Base-by-base conservation (phyloP, 768 basidiomycete species). In the Trametes cubensis region DNA sequence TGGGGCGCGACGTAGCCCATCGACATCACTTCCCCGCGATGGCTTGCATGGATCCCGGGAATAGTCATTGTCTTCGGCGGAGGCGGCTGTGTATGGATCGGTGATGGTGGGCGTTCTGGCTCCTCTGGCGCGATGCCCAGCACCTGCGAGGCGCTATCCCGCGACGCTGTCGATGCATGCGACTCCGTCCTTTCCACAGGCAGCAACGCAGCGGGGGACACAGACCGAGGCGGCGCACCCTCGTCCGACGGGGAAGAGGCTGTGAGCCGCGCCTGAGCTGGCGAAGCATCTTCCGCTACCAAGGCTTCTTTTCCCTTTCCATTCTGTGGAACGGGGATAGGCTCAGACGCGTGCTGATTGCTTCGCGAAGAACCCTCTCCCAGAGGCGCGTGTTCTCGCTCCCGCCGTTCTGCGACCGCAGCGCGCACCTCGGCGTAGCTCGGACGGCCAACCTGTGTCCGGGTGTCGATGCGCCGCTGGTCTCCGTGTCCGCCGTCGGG, bases 11-110 rank as follows among this genome's bases (percentile, higher is more conserved):
- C 83, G 67, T 90, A 87, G 13, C 92, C 92, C 81, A 94, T 81
- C 4, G 91, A 88, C 86, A 91, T 90, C 45, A 93, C 84, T 63
- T 94, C 90, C 10, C 89, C 89, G n/a, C 84, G 85, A 69, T 93
- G 88, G 67, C 86, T 90, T 3, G 85, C 90, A 68, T 93, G 92
- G 62, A 94, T 94, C 2, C 90, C 90, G 10, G 92, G 92, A 64
- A 94, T 94, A 15, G 84, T 86, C 92, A 94, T 94, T 44, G 82
- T 88, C 67, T 85, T 88, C 30, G 85, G 88, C 70, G 86, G 85
- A 8, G 78, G 72, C 3, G 92, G 92, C 69, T 93, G 92, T 18
- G 85, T 85, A 65, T 87, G 84, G 66, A 90, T 90, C 8, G 87
- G 84, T 18, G 79, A 75, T 11, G 70, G 67, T 2, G 78, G 73